Evolutionary conservation across 805 yeast genomes (phyloP).

Genomic region (Wickerhamiella shivajii): DNA sequence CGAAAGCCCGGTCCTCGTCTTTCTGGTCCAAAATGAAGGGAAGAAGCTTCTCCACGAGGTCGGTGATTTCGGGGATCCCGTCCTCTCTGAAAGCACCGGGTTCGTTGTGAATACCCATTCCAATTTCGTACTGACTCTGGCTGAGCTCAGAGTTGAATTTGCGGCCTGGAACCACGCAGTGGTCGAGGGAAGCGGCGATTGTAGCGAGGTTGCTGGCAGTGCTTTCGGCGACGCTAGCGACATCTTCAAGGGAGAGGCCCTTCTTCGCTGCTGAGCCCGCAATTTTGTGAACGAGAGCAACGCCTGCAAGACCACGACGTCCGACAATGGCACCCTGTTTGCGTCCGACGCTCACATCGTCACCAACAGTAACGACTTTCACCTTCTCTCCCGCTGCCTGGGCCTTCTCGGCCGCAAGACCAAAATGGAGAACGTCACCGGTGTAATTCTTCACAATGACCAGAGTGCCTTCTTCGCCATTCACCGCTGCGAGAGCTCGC

Average conservation of each 20-base stretch:
- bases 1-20: constrained; percentile 72
- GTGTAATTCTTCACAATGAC: constrained; percentile 84
- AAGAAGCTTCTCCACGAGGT: constrained; percentile 43
- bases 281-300: constrained; percentile 71
- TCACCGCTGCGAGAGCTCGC: constrained; percentile 50
- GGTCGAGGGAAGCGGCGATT: constrained; percentile 78
- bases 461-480: constrained; percentile 47
- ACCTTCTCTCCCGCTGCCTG: constrained; percentile 59
- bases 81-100: constrained; percentile 58
- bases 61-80: constrained; percentile 59
- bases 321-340: constrained; percentile 85
- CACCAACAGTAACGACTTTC: constrained; percentile 67
- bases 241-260: constrained; percentile 34
- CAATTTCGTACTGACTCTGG: constrained; percentile 64
- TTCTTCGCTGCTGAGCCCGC: constrained; percentile 53
- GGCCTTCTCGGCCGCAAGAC: constrained; percentile 80
- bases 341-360: constrained; percentile 90
- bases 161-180: constrained; percentile 81
- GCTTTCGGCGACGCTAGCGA: constrained; percentile 43
- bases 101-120: constrained; percentile 94
- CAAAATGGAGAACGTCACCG: constrained; percentile 88
- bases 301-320: constrained; percentile 88
- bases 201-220: constrained; percentile 62
- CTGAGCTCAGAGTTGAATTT: constrained; percentile 39
- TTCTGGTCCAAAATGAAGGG: constrained; percentile 43